Conservation (phyloP, 495 filamentous ascomycete genomes). For the Penicillium odoratum region DNA sequence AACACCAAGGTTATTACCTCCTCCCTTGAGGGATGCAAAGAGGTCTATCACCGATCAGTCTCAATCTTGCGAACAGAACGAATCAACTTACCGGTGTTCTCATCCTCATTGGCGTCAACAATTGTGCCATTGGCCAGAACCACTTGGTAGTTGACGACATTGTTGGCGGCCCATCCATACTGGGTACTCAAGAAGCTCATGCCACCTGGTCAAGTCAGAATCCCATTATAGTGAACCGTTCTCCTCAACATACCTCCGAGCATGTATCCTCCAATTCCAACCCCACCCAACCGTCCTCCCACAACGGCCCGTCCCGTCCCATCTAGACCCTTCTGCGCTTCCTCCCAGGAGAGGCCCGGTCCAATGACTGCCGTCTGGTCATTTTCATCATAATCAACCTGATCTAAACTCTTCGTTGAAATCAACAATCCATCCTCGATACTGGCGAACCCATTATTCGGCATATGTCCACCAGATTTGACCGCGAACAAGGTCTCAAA, state of each 20-base stretch:
- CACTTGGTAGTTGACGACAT: constrained; percentile 54
- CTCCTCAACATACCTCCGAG: constrained; percentile 39
- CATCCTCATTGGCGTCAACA: constrained; percentile 43
- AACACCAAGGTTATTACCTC: constrained; percentile 61
- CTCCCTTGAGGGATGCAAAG: constrained; percentile 56
- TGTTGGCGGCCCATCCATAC: constrained; percentile 59
- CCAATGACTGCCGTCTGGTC: constrained; percentile 41
- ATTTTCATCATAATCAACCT: constrained; percentile 34
- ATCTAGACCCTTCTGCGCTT: constrained; percentile 35
- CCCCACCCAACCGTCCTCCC: constrained; percentile 38
- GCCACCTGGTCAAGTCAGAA: constrained; percentile 31
- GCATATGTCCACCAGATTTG: constrained; percentile 48
- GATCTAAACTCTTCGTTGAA: constrained; percentile 39
- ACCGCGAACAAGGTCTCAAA: constrained; percentile 39
- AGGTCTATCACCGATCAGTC: constrained; percentile 42
- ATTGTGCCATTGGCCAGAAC: constrained; percentile 57
- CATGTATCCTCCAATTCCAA: constrained; percentile 44
- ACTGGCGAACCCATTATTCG: constrained; percentile 46
- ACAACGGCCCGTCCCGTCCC: constrained; percentile 38
- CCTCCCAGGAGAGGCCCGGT: constrained; percentile 43
- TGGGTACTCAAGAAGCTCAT: constrained; percentile 54
- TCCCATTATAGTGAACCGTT: not conserved
- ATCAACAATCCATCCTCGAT: constrained; percentile 42
- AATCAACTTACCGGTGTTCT: constrained; percentile 34
- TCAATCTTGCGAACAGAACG: constrained; percentile 6